These are phyloP conservation scores for Sporothrix brasiliensis DNA, from an alignment of 2,329 filamentous ascomycete genomes.

Conservation along the genomic window DNA sequence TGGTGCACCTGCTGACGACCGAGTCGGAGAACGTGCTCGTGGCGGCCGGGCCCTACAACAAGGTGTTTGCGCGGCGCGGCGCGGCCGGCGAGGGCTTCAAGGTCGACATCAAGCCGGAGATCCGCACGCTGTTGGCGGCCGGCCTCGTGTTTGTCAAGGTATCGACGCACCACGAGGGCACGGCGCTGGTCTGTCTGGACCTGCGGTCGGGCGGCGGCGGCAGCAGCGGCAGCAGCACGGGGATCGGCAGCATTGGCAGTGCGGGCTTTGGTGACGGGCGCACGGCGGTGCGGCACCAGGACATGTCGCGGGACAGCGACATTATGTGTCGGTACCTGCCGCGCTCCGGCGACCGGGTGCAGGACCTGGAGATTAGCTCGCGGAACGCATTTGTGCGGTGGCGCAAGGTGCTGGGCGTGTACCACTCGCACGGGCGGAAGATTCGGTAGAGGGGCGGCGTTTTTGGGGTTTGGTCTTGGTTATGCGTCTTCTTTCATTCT, in stretches of 20 bases:
- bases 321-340: slow-evolving; percentile 25
- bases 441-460: not conserved
- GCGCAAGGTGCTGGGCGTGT: slow-evolving; percentile 26
- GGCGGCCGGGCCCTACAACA: slow-evolving; percentile 27
- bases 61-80: slow-evolving; percentile 26
- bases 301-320: slow-evolving; percentile 18
- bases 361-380: slow-evolving; percentile 27
- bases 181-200: slow-evolving; percentile 29
- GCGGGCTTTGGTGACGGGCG: slow-evolving; percentile 5
- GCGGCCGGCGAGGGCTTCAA: slow-evolving; percentile 29
- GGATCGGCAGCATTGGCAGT: slow-evolving; percentile 20
- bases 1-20: slow-evolving; percentile 26
- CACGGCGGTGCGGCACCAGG: slow-evolving; percentile 23
- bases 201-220: slow-evolving; percentile 26
- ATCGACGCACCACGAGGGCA: slow-evolving; percentile 26
- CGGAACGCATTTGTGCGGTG: slow-evolving; percentile 10
- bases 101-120: slow-evolving; percentile 28
- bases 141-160: slow-evolving; percentile 32
- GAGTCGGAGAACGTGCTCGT: slow-evolving; percentile 24
- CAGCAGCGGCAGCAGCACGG: not conserved
- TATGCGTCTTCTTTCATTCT: not conserved
- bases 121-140: slow-evolving; percentile 20
- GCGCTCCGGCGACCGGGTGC: slow-evolving; percentile 26
- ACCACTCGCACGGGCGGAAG: slow-evolving; percentile 24
- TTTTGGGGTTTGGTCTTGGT: not conserved